phyloP scores from a whole-genome alignment of 352 stramenopile species.

The Pythium periplocum region DNA sequence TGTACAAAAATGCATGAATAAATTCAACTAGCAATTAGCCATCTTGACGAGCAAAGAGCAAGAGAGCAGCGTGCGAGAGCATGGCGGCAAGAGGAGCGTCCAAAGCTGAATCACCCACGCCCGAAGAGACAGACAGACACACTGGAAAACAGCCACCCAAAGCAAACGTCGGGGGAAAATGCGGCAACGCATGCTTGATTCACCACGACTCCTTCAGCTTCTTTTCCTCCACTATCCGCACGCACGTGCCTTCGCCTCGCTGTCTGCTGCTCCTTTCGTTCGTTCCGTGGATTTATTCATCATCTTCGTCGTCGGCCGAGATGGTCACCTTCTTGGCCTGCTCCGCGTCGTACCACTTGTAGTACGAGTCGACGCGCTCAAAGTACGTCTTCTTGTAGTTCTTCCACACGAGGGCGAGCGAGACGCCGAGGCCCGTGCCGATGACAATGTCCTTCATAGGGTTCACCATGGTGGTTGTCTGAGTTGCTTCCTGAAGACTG shows the following conservation, averaged over 20 bases:
- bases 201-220: background rate
- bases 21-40: slow-evolving; percentile 26
- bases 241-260: background rate
- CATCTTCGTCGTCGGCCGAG: slow-evolving; percentile 39
- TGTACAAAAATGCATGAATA: slow-evolving; percentile 12
- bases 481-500: slow-evolving; percentile 5
- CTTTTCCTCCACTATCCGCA: background rate
- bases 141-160: background rate
- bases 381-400: slow-evolving; percentile 63
- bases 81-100: too few relatives aligned
- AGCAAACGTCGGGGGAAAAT: background rate
- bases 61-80: too few relatives aligned
- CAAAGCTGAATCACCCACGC: too few relatives aligned
- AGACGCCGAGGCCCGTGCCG: slow-evolving; percentile 57
- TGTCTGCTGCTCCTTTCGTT: background rate
- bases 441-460: slow-evolving; percentile 80
- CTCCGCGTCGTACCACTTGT: slow-evolving; percentile 78
- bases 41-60: slow-evolving; percentile 2
- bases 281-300: slow-evolving; percentile 16
- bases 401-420: slow-evolving; percentile 52
- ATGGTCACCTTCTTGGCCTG: slow-evolving; percentile 55
- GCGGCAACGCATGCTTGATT: too few relatives aligned
- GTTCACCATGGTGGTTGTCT: slow-evolving; percentile 54
- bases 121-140: background rate
- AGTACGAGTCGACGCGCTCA: slow-evolving; percentile 71